Percentiles rank a stretch among this genome's conserved stretches.
These are phyloP conservation scores for Dendrobium chrysotoxum DNA, from an alignment of 106 monocot genomes.

Conservation along the genomic window DNA sequence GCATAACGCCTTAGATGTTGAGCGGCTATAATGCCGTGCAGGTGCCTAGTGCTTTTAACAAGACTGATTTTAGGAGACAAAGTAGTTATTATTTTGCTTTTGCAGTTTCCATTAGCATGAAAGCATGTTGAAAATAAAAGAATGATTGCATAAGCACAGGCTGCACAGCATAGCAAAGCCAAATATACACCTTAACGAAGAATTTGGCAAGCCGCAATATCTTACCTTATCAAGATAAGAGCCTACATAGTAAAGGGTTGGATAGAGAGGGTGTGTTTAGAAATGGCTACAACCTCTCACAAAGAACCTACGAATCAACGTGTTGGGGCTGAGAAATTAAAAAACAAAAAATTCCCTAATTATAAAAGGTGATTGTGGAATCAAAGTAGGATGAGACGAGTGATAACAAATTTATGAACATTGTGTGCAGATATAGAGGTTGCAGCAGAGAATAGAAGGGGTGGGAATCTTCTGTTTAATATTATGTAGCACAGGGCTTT, in stretches of 20 bases:
- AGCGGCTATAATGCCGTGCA: background rate
- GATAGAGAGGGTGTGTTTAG: background rate
- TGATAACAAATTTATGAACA: background rate
- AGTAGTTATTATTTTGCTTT: background rate
- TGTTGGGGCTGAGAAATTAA: background rate
- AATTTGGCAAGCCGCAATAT: background rate
- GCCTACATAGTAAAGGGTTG: background rate
- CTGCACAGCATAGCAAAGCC: too few relatives aligned
- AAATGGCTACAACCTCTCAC: background rate
- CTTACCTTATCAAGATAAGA: background rate
- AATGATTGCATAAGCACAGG: too few relatives aligned
- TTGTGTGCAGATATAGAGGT: background rate
- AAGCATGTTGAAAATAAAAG: background rate
- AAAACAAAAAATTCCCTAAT: background rate
- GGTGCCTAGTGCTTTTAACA: background rate
- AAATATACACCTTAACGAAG: background rate
- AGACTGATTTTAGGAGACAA: background rate
- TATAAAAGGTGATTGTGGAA: background rate
- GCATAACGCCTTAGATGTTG: background rate
- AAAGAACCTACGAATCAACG: background rate
- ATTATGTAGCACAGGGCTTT: background rate
- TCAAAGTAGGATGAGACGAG: background rate
- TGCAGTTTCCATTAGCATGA: background rate
- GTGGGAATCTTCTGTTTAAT: background rate
- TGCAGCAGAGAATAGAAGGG: background rate